These are phyloP conservation scores for Setomelanomma holmii DNA, from an alignment of 2,329 filamentous ascomycete species.

Conservation along the genomic window DNA sequence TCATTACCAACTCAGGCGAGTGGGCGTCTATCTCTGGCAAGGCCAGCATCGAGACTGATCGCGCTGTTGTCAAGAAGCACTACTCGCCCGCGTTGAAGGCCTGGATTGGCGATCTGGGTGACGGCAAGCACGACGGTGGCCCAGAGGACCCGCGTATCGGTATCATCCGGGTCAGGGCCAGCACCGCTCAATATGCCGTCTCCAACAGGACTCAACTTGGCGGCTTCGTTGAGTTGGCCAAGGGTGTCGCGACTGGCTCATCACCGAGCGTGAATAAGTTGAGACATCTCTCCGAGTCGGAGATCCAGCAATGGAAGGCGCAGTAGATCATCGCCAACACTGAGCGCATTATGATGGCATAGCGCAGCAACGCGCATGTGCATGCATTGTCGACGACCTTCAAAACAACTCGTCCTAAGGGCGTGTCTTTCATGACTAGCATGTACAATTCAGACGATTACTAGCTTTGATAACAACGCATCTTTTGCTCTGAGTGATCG, in stretches of 20 bases:
- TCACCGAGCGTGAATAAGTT: slow-evolving; percentile 76
- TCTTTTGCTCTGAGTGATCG: too few species aligned
- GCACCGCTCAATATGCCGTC: slow-evolving; percentile 75
- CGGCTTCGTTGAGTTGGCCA: slow-evolving; percentile 73
- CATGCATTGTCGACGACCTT: too few species aligned
- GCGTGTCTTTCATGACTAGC: too few species aligned
- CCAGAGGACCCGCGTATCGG: slow-evolving; percentile 82
- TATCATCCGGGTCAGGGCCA: slow-evolving; percentile 77
- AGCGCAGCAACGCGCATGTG: too few species aligned
- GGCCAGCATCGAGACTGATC: slow-evolving; percentile 73
- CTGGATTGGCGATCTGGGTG: slow-evolving; percentile 82
- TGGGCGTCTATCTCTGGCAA: slow-evolving; percentile 88
- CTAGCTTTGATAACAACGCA: too few species aligned
- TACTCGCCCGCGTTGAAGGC: slow-evolving; percentile 78
- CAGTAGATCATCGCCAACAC: slow-evolving; percentile 40
- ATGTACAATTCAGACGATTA: too few species aligned
- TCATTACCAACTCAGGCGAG: slow-evolving; percentile 76
- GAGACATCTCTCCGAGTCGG: slow-evolving; percentile 70
- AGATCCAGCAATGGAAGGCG: slow-evolving; percentile 45
- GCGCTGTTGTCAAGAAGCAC: slow-evolving; percentile 68
- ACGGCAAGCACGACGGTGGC: slow-evolving; percentile 82
- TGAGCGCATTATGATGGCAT: too few species aligned
- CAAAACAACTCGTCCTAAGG: too few species aligned
- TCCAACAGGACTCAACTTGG: slow-evolving; percentile 68
- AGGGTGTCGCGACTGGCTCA: slow-evolving; percentile 76